Evolutionary conservation across 139 green algal species (phyloP), one percentile per base, ranked within the genome.

Genomic region (Astrephomene gubernaculifera): DNA sequence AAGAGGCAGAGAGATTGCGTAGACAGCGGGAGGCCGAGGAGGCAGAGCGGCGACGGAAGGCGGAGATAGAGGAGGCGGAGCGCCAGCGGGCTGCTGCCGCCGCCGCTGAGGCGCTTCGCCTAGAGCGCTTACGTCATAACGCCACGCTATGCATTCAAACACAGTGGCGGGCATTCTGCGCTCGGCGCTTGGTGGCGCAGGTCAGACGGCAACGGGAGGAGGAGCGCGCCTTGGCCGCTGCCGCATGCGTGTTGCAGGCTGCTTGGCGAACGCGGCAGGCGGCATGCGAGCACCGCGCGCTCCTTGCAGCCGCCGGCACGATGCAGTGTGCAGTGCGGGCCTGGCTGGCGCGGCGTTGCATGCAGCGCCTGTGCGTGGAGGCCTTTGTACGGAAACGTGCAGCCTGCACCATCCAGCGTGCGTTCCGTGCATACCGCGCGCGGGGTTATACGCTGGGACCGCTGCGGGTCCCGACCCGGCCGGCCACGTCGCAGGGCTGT

Each of bases 301-400:
- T 21, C 3, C 31, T 74, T 4, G 43, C 49, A 0, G 78, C 78
- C 10, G 78, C 78, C 21, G 43, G n/a, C 41, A 71, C 44, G n/a
- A 31, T 84, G 31, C 78, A 84, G 31, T 53, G 61, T 4, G 60
- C 78, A 2, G 78, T 74, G n/a, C 78, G 78, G 2, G 61, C 78
- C 12, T 84, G 78, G 78, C 78, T 61, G 9, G 78, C 78, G 61
- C 78, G 78, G 22, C 78, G 44, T 1, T 6, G 22, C 27, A 41
- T 87, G 0, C 53, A 82, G 2, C n/a, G 33, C 1, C 43, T 82
- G 24, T 57, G 53, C 21, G 54, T 87, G 31, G 31, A 76, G 54
- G 70, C 57, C 19, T 87, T 87, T 57, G 12, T 3, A 24, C 70
- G 71, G 2, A 36, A 36, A 41, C 71, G 36, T 19, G 71, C 82